Evolutionary conservation across 2,329 filamentous ascomycete genomes (phyloP).

Genomic region (Trichoderma pleuroti): DNA sequence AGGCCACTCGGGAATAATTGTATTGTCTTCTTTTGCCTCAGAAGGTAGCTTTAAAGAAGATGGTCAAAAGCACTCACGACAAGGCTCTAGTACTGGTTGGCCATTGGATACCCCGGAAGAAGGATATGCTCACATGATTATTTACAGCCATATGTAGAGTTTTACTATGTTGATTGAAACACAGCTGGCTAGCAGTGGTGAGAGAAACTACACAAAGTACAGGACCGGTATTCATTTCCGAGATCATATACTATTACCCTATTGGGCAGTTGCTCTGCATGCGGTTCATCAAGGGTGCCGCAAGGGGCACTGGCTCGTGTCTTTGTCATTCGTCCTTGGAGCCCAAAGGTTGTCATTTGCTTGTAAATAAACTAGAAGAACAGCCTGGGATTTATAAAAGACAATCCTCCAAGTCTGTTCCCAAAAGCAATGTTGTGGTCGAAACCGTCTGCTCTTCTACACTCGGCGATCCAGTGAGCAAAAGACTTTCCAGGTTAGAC

Average conservation of each 20-base stretch:
- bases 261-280: not conserved
- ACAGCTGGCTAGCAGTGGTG: no score
- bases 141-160: no score
- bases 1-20: no score
- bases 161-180: no score
- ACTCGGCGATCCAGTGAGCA: not conserved
- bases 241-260: not conserved
- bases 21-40: no score
- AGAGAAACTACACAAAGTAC: no score
- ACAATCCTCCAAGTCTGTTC: not conserved
- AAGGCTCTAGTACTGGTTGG: no score
- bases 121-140: no score
- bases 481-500: not conserved
- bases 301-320: not conserved
- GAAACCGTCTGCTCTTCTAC: not conserved
- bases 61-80: no score
- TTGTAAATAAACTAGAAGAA: not conserved
- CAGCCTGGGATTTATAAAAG: not conserved
- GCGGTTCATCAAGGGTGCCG: not conserved
- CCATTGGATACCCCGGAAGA: no score
- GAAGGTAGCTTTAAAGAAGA: no score
- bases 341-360: not conserved
- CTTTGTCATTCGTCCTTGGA: not conserved
- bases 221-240: not conserved
- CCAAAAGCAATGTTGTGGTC: not conserved